Percentiles rank a stretch among this genome's conserved stretches.
Evolutionary conservation across 2,329 filamentous ascomycete species (phyloP).

Genomic region (Talaromyces sp.): DNA sequence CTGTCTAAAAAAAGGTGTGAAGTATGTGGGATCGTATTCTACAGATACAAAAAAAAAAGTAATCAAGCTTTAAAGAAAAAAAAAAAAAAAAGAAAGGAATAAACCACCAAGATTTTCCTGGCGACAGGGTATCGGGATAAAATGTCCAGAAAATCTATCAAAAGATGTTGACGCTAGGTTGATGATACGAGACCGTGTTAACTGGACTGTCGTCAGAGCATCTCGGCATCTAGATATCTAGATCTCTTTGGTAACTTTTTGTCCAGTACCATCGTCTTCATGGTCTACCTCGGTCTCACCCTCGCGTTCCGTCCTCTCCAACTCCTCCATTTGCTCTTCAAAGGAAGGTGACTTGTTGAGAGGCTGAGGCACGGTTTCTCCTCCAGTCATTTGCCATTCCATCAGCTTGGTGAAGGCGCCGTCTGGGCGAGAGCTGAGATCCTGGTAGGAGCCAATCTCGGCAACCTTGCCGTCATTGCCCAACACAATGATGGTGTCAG

Average conservation of each 20-base stretch:
- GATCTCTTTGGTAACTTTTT: not conserved
- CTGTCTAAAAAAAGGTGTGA: not conserved
- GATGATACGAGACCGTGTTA: not conserved
- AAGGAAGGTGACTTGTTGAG: conserved; percentile 30
- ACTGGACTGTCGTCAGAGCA: not conserved
- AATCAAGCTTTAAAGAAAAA: not conserved
- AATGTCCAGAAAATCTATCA: not conserved
- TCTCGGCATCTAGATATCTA: not conserved
- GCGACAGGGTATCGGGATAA: not conserved
- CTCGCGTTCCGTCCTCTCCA: conserved; percentile 27
- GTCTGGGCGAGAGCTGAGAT: conserved; percentile 65
- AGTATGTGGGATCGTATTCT: not conserved
- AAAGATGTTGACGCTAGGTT: not conserved
- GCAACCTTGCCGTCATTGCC: conserved; percentile 81
- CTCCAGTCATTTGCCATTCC: conserved; percentile 97
- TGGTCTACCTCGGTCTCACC: conserved; percentile 27
- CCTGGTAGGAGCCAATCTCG: conserved; percentile 77
- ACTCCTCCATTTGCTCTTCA: conserved; percentile 48
- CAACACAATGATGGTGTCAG: conserved; percentile 89
- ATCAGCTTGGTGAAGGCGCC: conserved; percentile 93
- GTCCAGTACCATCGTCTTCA: conserved; percentile 14
- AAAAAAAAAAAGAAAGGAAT: not conserved
- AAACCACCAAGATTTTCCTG: not conserved
- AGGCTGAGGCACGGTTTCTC: conserved; percentile 46
- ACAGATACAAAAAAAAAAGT: not conserved